Percentiles rank a stretch among this genome's conserved stretches.
These are phyloP conservation scores for Venturiaceae sp. DNA, from an alignment of 2,329 filamentous ascomycete genomes.

Conservation along the genomic window DNA sequence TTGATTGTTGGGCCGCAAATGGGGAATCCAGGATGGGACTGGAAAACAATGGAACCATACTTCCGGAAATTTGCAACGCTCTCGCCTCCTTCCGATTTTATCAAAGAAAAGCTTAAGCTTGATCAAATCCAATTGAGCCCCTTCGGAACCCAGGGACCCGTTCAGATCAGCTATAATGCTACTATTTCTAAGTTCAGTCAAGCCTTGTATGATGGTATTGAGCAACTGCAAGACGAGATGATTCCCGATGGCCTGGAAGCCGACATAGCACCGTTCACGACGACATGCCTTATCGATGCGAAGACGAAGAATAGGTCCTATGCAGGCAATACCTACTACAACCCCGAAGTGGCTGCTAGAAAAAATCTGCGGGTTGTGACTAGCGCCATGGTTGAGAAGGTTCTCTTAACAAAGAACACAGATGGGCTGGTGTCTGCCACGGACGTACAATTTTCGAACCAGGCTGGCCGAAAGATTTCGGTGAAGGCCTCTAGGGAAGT, in stretches of 20 bases:
- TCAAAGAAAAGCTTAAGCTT: neutral
- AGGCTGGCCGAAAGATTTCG: too few relatives aligned
- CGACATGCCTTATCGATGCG: neutral
- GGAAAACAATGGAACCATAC: conserved; percentile 18
- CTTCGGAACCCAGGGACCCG: neutral
- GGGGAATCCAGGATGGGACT: conserved; percentile 16
- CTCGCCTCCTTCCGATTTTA: neutral
- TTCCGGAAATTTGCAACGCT: conserved; percentile 15
- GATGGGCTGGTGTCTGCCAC: too few relatives aligned
- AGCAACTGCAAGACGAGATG: too few relatives aligned
- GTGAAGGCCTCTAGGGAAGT: neutral
- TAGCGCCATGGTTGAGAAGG: conserved; percentile 34
- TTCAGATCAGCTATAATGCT: neutral
- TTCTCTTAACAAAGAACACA: conserved; percentile 30
- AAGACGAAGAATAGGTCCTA: neutral
- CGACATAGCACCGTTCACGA: neutral
- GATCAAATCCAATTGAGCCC: neutral
- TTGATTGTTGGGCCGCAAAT: neutral
- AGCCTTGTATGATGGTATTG: too few relatives aligned
- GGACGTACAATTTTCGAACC: too few relatives aligned
- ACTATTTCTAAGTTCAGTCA: too few relatives aligned
- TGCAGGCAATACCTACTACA: neutral
- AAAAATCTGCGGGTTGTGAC: conserved; percentile 31
- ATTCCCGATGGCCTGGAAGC: neutral
- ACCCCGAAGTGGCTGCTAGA: neutral